These are phyloP conservation scores for Quercus suber DNA, from an alignment of 306 rosid genomes.

Conservation along the genomic window DNA sequence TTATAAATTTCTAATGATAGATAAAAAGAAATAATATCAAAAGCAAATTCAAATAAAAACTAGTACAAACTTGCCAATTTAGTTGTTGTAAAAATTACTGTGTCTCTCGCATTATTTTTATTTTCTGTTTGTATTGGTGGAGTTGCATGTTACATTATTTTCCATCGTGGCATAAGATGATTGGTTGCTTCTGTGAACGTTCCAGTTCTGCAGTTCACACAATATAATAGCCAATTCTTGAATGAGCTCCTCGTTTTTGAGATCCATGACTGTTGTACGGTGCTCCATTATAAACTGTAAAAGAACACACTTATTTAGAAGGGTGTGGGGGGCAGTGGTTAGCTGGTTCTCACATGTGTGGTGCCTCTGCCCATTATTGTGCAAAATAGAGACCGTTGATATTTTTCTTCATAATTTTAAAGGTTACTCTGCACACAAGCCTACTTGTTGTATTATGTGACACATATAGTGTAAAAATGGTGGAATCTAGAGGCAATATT, in stretches of 20 bases:
- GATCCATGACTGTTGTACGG: constrained; percentile 32
- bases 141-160: background rate
- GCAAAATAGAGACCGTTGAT: background rate
- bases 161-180: background rate
- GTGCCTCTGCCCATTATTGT: constrained; percentile 3
- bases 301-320: constrained; percentile 11
- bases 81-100: too few relatives aligned
- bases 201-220: background rate
- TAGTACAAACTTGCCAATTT: too few relatives aligned
- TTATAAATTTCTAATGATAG: too few relatives aligned
- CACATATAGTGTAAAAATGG: background rate
- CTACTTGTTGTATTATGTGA: background rate
- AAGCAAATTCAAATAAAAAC: too few relatives aligned
- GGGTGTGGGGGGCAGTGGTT: constrained; percentile 27
- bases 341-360: constrained; percentile 48
- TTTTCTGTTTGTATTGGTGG: background rate
- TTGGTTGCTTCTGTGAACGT: background rate
- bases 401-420: background rate
- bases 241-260: constrained; percentile 6
- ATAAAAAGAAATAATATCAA: too few relatives aligned
- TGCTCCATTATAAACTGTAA: constrained; percentile 23
- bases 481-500: background rate
- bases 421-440: background rate
- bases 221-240: background rate
- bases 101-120: too few relatives aligned